A percentile compares a stretch with the other conserved stretches of the same genome.
phyloP scores from a whole-genome alignment of 345 rosid species.

The Brassica carinata region DNA sequence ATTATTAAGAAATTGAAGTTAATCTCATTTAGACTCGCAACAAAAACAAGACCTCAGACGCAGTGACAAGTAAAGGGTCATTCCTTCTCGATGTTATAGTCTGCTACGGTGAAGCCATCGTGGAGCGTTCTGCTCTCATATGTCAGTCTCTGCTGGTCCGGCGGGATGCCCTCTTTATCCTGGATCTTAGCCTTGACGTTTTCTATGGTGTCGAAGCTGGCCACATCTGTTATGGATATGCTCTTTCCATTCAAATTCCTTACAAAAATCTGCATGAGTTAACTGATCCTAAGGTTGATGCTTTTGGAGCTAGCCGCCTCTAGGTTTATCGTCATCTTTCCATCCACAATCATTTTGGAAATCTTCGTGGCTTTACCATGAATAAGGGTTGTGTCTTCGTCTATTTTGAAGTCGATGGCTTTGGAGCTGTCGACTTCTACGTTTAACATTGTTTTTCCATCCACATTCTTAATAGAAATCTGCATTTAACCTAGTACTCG shows the following conservation, averaged over 20 bases:
- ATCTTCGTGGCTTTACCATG: not conserved
- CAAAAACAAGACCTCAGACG: not conserved
- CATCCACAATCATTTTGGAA: not conserved
- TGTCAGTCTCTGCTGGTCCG: not conserved
- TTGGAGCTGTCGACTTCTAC: not conserved
- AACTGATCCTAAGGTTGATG: not conserved
- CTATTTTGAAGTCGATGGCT: not conserved
- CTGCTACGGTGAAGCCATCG: not conserved
- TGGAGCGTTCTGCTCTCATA: not conserved
- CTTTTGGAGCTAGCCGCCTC: slow-evolving; percentile 3
- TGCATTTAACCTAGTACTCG: not conserved
- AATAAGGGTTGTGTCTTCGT: not conserved
- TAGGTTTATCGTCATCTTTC: not conserved
- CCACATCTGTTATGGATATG: not conserved
- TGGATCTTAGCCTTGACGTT: not conserved
- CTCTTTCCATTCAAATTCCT: not conserved
- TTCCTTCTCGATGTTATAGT: slow-evolving; percentile 6
- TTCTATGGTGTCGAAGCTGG: not conserved
- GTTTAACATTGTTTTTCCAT: not conserved
- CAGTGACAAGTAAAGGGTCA: not conserved
- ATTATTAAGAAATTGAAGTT: not conserved
- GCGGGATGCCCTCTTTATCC: not conserved
- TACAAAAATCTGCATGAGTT: not conserved
- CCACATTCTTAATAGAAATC: not conserved
- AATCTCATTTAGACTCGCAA: not conserved